These are phyloP conservation scores for Cordia subcordata DNA, from an alignment of 257 asterid species.

Conservation along the genomic window DNA sequence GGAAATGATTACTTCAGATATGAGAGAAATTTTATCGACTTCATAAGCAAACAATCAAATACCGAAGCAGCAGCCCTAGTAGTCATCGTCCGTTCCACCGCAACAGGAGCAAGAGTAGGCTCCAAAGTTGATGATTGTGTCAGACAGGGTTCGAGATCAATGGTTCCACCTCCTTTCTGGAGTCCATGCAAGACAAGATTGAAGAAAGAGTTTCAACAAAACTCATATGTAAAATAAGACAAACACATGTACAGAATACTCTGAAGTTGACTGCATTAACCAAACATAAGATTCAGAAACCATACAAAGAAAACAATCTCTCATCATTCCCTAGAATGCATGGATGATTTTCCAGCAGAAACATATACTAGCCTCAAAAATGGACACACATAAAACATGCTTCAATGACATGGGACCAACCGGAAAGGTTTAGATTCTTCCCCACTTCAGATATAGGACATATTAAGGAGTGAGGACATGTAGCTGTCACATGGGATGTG, in stretches of 20 bases:
- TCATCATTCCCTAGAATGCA: background rate
- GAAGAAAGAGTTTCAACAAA: background rate
- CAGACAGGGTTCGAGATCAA: conserved; percentile 90
- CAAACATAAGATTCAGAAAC: background rate
- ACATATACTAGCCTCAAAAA: background rate
- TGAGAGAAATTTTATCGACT: no score
- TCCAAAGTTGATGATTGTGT: conserved; percentile 93
- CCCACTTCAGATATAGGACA: background rate
- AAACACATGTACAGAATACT: background rate
- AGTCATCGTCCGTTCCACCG: conserved; percentile 97
- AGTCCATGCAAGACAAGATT: conserved; percentile 10
- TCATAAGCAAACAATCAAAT: conserved; percentile 3
- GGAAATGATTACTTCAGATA: no score
- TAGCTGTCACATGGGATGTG: no score
- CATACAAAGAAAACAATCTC: background rate
- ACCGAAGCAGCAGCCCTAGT: conserved; percentile 99
- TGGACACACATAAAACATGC: background rate
- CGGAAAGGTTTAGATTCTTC: background rate
- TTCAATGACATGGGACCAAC: background rate
- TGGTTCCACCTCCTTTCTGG: conserved; percentile 87
- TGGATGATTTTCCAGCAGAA: background rate
- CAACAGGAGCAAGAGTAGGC: conserved; percentile 97
- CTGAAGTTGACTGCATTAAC: background rate
- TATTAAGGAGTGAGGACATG: no score
- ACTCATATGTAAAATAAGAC: conserved; percentile 4